phyloP scores from a whole-genome alignment of 208 protist genomes.

The Angomonas deanei region DNA sequence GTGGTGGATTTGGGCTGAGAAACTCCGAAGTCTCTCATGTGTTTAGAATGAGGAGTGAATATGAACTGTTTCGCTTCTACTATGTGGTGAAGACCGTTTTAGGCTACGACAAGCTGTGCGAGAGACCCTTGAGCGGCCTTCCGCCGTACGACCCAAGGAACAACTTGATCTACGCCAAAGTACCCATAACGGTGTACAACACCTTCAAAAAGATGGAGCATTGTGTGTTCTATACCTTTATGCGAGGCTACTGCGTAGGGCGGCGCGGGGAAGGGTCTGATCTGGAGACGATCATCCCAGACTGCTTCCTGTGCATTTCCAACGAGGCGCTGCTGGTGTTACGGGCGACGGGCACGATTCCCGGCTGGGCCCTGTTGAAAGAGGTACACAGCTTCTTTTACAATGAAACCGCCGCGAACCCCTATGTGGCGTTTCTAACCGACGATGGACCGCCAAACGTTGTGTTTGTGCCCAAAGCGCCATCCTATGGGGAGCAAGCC shows the following conservation, averaged over 20 bases:
- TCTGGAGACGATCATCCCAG: constrained; percentile 6
- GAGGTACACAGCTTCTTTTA: constrained; percentile 31
- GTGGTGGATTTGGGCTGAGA: constrained; percentile 9
- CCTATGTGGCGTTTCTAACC: constrained; percentile 28
- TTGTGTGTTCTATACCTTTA: constrained; percentile 53
- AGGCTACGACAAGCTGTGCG: constrained; percentile 59
- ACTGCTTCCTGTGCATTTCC: constrained; percentile 32
- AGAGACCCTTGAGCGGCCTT: constrained; percentile 51
- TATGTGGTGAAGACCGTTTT: constrained; percentile 62
- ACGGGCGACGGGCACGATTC: constrained; percentile 27
- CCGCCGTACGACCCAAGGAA: constrained; percentile 75
- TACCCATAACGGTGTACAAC: constrained; percentile 65
- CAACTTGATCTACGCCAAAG: constrained; percentile 47
- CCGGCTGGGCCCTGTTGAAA: constrained; percentile 27
- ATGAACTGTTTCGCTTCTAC: constrained; percentile 52
- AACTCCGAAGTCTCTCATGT: constrained; percentile 27
- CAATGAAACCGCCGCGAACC: constrained; percentile 15
- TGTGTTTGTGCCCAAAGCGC: constrained; percentile 24
- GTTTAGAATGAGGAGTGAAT: constrained; percentile 52
- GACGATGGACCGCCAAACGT: constrained; percentile 23
- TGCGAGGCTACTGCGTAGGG: constrained; percentile 52
- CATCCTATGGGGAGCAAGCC: constrained; percentile 13
- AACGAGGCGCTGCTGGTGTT: constrained; percentile 34
- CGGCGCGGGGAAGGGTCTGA: constrained; percentile 18
- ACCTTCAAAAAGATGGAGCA: constrained; percentile 58